Evolutionary conservation across 345 rosid species (phyloP).

Genomic region (Chamaenerion angustifolium): DNA sequence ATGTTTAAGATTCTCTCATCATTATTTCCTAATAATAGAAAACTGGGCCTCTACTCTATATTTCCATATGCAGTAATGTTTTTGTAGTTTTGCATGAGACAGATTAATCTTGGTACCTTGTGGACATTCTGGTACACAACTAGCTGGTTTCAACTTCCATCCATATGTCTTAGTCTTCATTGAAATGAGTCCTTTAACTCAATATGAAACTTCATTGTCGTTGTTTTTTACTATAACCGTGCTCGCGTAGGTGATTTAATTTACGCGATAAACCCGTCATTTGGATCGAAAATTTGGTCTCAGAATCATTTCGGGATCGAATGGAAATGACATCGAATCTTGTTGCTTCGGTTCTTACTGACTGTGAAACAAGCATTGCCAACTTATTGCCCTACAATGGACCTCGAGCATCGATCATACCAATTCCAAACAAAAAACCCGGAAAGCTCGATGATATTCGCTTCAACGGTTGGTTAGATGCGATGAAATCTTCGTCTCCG

Average conservation of each 20-base stretch:
- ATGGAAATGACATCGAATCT: conserved; percentile 57
- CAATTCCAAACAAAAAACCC: conserved; percentile 42
- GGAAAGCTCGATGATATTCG: conserved; percentile 66
- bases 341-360: conserved; percentile 52
- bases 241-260: too few relatives aligned
- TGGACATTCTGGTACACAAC: too few relatives aligned
- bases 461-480: conserved; percentile 79
- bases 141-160: conserved; percentile 1
- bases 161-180: conserved; percentile 3
- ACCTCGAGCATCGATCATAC: conserved; percentile 37
- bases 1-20: not conserved
- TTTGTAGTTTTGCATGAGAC: conserved; percentile 1
- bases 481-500: conserved; percentile 90
- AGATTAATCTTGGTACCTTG: not conserved
- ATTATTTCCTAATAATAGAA: not conserved
- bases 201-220: too few relatives aligned
- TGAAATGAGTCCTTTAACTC: too few relatives aligned
- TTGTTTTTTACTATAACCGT: too few relatives aligned
- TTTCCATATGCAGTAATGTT: not conserved
- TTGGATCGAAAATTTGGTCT: too few relatives aligned
- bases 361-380: not conserved
- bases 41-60: not conserved
- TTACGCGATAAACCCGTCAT: too few relatives aligned
- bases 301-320: too few relatives aligned
- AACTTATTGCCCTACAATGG: too few relatives aligned